Evolutionary conservation across 495 filamentous ascomycete genomes (phyloP).

Genomic region (Neurospora tetrasperma): DNA sequence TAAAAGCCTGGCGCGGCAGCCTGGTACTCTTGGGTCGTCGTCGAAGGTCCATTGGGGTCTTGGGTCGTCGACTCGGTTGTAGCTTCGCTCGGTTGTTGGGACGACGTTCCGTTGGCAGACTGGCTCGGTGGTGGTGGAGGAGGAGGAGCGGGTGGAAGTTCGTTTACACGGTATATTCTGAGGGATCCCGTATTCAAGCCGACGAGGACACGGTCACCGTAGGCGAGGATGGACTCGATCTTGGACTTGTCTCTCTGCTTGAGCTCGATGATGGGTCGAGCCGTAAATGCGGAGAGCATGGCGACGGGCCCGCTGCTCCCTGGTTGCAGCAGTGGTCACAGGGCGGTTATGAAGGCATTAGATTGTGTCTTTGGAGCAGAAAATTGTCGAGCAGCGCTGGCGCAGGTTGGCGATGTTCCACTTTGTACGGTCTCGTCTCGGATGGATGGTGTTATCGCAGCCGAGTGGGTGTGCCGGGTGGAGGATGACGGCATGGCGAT

Average conservation of each 20-base stretch:
- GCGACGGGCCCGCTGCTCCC: constrained; percentile 27
- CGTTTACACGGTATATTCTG: constrained; percentile 85
- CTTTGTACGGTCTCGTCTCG: background rate
- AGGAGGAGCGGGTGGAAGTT: constrained; percentile 14
- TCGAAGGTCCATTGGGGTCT: background rate
- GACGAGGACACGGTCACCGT: constrained; percentile 87
- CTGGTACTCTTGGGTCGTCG: constrained; percentile 1
- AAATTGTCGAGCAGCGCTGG: background rate
- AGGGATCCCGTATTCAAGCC: constrained; percentile 84
- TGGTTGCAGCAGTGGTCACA: constrained; percentile 4
- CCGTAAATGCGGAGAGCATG: constrained; percentile 98
- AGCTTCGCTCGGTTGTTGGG: constrained; percentile 2
- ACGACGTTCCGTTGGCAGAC: constrained; percentile 24
- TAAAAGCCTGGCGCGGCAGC: constrained; percentile 10
- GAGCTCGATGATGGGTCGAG: constrained; percentile 93
- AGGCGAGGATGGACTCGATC: constrained; percentile 88
- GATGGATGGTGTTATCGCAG: background rate
- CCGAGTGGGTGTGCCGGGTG: background rate
- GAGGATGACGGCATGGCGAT: constrained; percentile 1
- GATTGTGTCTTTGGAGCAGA: background rate
- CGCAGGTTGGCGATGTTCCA: background rate
- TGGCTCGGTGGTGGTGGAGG: constrained; percentile 4
- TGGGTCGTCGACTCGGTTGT: background rate
- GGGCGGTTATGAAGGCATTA: constrained; percentile 16
- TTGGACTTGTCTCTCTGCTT: constrained; percentile 86